Evolutionary conservation across 2,329 filamentous ascomycete species (phyloP).

Genomic region (Dactylellina sp.): DNA sequence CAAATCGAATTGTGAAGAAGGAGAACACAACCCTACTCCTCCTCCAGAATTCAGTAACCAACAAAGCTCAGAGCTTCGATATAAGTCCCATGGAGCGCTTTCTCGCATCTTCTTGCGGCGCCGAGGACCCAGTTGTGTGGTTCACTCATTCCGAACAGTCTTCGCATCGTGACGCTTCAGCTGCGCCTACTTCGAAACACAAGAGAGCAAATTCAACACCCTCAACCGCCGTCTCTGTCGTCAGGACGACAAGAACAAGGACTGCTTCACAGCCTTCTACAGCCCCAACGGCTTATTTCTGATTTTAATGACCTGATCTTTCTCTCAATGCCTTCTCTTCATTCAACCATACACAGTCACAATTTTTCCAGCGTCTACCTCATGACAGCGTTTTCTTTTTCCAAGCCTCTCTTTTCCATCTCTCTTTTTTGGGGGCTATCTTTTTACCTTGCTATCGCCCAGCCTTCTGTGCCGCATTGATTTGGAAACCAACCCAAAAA

Average conservation of each 20-base stretch:
- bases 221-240: not conserved
- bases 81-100: conserved; percentile 16
- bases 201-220: conserved; percentile 1
- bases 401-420: too few species aligned
- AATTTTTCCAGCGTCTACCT: too few species aligned
- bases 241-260: not conserved
- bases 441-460: too few species aligned
- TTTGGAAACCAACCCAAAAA: too few species aligned
- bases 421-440: too few species aligned
- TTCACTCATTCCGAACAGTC: not conserved
- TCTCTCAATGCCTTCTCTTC: too few species aligned
- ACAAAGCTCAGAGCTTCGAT: conserved; percentile 1
- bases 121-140: not conserved
- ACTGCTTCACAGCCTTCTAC: not conserved
- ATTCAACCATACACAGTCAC: too few species aligned
- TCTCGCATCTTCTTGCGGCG: not conserved
- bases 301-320: not conserved
- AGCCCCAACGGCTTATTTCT: not conserved
- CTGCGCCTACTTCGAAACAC: not conserved
- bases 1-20: not conserved
- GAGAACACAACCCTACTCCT: not conserved
- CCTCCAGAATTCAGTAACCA: not conserved
- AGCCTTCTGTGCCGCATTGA: too few species aligned
- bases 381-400: too few species aligned
- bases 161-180: not conserved